Percentiles rank a stretch among this genome's conserved stretches.
phyloP scores from a whole-genome alignment of 192 early-diverging fungal species.

The Gorgonomyces haynaldii region DNA sequence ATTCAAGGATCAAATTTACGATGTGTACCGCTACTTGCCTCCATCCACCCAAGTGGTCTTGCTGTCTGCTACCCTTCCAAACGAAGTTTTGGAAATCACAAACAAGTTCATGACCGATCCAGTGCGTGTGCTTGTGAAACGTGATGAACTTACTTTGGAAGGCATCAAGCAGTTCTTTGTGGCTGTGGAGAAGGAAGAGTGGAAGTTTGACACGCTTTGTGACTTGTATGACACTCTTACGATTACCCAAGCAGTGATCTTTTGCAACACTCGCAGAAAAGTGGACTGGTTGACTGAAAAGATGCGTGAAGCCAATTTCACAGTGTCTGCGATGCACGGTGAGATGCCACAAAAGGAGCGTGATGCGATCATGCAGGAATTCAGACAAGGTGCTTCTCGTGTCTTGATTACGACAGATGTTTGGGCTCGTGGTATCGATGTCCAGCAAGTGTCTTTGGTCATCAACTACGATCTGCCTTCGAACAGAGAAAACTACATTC shows the following conservation, averaged over 20 bases:
- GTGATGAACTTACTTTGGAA: constrained; percentile 96
- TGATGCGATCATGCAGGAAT: constrained; percentile 95
- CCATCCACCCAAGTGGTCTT: constrained; percentile 87
- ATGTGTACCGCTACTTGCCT: constrained; percentile 81
- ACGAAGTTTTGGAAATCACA: constrained; percentile 93
- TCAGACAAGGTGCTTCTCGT: constrained; percentile 82
- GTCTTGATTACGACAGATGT: constrained; percentile 98
- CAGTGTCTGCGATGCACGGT: constrained; percentile 97
- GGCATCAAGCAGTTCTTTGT: constrained; percentile 99
- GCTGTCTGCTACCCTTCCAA: constrained; percentile 81
- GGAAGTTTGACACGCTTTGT: constrained; percentile 98
- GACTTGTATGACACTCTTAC: constrained; percentile 95
- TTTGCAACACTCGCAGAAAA: constrained; percentile 94
- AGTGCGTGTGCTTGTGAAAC: constrained; percentile 89
- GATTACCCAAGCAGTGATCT: constrained; percentile 97
- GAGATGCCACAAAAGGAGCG: constrained; percentile 98
- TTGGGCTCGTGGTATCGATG: constrained; percentile 98
- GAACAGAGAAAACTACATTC: constrained; percentile 97
- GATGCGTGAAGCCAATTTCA: constrained; percentile 95
- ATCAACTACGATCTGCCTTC: constrained; percentile 94
- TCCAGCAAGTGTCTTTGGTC: constrained; percentile 96
- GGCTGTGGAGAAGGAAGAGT: constrained; percentile 92
- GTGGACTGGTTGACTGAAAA: constrained; percentile 95
- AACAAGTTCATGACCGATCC: constrained; percentile 97
- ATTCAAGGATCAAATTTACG: constrained; percentile 97